These are phyloP conservation scores for Stylosanthes scabra DNA, from an alignment of 331 rosid species.

Conservation along the genomic window DNA sequence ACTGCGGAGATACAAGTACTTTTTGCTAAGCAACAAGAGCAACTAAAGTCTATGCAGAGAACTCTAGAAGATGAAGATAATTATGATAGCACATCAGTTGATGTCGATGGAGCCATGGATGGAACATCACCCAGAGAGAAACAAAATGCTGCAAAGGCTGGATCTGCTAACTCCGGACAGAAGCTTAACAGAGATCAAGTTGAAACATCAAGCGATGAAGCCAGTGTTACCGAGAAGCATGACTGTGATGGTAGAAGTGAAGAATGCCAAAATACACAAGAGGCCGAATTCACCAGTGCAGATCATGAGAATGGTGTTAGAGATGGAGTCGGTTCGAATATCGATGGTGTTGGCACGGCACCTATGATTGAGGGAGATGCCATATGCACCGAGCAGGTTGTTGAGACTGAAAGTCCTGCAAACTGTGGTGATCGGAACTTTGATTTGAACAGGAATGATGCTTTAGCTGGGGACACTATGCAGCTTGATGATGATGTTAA, in stretches of 20 bases:
- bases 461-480: conserved; percentile 72
- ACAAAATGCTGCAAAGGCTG: conserved; percentile 54
- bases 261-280: conserved; percentile 3
- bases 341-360: conserved; percentile 62
- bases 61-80: conserved; percentile 94
- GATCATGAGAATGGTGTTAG: conserved; percentile 58
- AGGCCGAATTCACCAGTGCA: conserved; percentile 61
- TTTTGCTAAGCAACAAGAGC: conserved; percentile 93
- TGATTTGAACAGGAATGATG: conserved; percentile 57
- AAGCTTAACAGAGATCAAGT: conserved; percentile 50
- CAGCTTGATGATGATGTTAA: conserved; percentile 74
- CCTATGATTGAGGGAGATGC: conserved; percentile 68
- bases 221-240: conserved; percentile 81
- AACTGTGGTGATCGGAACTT: conserved; percentile 52
- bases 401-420: conserved; percentile 78
- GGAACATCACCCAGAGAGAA: conserved; percentile 49
- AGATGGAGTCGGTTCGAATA: conserved; percentile 74
- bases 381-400: conserved; percentile 69
- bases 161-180: conserved; percentile 61
- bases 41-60: conserved; percentile 87
- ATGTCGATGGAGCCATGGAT: conserved; percentile 57
- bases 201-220: conserved; percentile 74
- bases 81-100: conserved; percentile 77
- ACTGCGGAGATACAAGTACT: conserved; percentile 86
- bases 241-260: background rate